A percentile compares a stretch with the other conserved stretches of the same genome.
Conservation (phyloP, 176 grass and related monocot genomes). For the Alopecurus myosuroides region DNA sequence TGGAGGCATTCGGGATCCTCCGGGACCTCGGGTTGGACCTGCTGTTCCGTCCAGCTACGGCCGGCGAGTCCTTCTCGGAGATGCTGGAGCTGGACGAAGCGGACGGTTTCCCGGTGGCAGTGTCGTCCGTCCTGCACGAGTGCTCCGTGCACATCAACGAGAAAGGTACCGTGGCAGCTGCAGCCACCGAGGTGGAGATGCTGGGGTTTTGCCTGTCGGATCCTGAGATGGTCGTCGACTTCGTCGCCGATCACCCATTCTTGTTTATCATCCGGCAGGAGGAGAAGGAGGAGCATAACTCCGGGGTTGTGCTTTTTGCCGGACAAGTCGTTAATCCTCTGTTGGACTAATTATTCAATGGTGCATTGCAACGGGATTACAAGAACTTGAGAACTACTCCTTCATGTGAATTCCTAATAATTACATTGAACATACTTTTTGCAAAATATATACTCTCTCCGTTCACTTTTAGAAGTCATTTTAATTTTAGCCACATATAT, state of each 20-base stretch:
- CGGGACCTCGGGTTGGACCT: neutral
- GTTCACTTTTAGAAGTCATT: too few species aligned
- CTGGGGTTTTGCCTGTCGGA: neutral
- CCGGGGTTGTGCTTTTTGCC: neutral
- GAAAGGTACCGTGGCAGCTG: neutral
- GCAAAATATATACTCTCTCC: too few species aligned
- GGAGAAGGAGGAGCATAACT: neutral
- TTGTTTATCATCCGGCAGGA: neutral
- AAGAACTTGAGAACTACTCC: neutral
- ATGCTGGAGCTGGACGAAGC: neutral
- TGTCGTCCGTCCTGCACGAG: neutral
- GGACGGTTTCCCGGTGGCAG: neutral
- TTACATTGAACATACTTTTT: too few species aligned
- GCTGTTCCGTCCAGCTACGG: neutral
- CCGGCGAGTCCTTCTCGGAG: neutral
- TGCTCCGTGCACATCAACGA: neutral
- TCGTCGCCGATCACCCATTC: neutral
- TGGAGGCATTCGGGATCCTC: constrained; percentile 33
- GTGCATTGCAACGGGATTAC: neutral
- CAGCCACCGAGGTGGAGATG: neutral
- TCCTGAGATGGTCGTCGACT: neutral
- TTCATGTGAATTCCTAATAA: too few species aligned
- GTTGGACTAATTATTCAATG: neutral
- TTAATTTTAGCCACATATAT: too few species aligned
- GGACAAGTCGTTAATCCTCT: neutral